Percentiles rank a stretch among this genome's conserved stretches.
Conservation (phyloP, 2,329 filamentous ascomycete genomes). For the Diaporthe ampelina region DNA sequence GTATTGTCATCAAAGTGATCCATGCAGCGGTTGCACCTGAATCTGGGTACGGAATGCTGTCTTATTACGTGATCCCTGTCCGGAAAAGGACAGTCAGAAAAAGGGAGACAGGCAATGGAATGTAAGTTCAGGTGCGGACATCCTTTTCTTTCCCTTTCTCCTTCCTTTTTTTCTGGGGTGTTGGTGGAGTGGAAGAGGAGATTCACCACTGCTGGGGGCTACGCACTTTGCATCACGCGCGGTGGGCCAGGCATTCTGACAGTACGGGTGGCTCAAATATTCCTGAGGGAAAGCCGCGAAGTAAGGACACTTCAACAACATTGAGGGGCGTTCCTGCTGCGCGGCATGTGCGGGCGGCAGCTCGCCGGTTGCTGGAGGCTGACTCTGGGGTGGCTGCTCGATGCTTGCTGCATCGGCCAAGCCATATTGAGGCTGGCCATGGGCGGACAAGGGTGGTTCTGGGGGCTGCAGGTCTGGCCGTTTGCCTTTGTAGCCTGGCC, state of each 20-base stretch:
- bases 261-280: slow-evolving; percentile 36
- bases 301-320: slow-evolving; percentile 39
- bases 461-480: slow-evolving; percentile 38
- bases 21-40: slow-evolving; percentile 47
- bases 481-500: slow-evolving; percentile 40
- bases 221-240: slow-evolving; percentile 40
- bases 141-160: background rate
- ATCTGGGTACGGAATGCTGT: slow-evolving; percentile 45
- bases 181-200: background rate
- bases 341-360: background rate
- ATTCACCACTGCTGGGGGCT: background rate
- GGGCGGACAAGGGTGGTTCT: slow-evolving; percentile 3
- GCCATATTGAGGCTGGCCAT: slow-evolving; percentile 2
- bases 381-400: slow-evolving; percentile 13
- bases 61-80: slow-evolving; percentile 49
- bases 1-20: slow-evolving; percentile 45
- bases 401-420: background rate
- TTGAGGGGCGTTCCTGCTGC: background rate
- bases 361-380: background rate
- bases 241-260: slow-evolving; percentile 37
- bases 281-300: slow-evolving; percentile 28
- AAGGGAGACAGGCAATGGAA: background rate
- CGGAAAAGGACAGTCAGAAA: background rate
- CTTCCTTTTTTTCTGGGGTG: background rate
- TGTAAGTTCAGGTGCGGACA: too few species aligned